Base-by-base conservation (phyloP, 2,329 filamentous ascomycete species). In the Microsporum ferrugineum region DNA sequence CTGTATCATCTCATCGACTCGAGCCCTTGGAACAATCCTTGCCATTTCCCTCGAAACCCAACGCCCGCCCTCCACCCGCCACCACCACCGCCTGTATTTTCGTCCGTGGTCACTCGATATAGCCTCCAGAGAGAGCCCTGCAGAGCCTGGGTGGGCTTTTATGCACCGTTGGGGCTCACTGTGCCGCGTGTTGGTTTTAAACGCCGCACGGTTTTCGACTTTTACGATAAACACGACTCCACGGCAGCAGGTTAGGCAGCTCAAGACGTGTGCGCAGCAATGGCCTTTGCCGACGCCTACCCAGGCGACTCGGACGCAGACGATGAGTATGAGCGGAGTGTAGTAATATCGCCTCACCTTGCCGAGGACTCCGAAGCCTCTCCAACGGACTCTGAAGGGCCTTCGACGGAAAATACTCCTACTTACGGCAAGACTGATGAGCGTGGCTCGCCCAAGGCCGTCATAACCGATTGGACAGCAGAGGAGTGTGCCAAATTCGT, bases 401-500 rank as follows among this genome's bases (percentile, higher is more conserved):
- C 79, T 49, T 84, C 82, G 41, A 79, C 78, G 60, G 81, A 85
- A 68, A 82, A 84, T 66, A 86, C 84, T 1, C 84, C 84, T 8
- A 85, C 82, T 51, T 83, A 80, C 66, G 80, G 79, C 58, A 75
- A 80, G 65, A 72, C 76, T 33, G 80, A 82, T 60, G 80, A 78
- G 66, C 77, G 76, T 65, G 76, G 73, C 60, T 81, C 79, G 57
- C 82, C 83, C 47, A 79, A 76, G 41, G 80, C 81, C 17, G 76
- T 80, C 62, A 82, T 86, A 58, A 78, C 78, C 27, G 79, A 84
- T 67, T 86, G 84, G 84, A 81, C 86, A 1, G 86, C 85, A 14
- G 89, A 95, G 63, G 90, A 97, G 76, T 91, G 89, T 75, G 90
- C 90, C 66, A 90, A 95, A 69, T 97, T 95, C 71, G 83, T 96